phyloP scores from a whole-genome alignment of 2,329 filamentous ascomycete species.

The Fusarium haematococcum region DNA sequence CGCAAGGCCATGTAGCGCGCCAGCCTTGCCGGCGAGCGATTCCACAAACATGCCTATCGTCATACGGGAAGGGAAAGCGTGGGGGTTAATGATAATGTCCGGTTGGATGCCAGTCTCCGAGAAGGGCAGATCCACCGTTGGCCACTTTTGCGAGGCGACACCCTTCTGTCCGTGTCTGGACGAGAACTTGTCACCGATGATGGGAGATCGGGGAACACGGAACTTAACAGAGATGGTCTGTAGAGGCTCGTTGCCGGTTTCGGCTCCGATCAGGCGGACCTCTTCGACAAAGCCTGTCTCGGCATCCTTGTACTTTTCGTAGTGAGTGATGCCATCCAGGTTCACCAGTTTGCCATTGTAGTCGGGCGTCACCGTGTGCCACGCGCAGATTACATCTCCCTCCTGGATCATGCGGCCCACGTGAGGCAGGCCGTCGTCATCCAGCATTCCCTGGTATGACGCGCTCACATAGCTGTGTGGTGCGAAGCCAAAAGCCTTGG shows the following conservation, averaged over 20 bases:
- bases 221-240: slow-evolving; percentile 95
- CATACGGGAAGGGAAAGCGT: slow-evolving; percentile 99
- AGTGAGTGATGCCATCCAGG: slow-evolving; percentile 85
- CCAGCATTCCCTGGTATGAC: slow-evolving; percentile 77
- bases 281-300: slow-evolving; percentile 93
- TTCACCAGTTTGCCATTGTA: slow-evolving; percentile 84
- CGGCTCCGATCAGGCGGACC: slow-evolving; percentile 88
- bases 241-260: slow-evolving; percentile 83
- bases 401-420: slow-evolving; percentile 82
- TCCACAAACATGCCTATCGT: slow-evolving; percentile 99
- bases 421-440: slow-evolving; percentile 87
- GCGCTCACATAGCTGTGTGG: slow-evolving; percentile 79
- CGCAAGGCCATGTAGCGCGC: slow-evolving; percentile 92
- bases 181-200: slow-evolving; percentile 99
- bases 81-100: slow-evolving; percentile 98
- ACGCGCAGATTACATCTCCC: slow-evolving; percentile 88
- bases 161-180: slow-evolving; percentile 98
- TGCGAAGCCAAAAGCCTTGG: slow-evolving; percentile 91
- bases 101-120: slow-evolving; percentile 96
- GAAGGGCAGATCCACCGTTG: slow-evolving; percentile 93
- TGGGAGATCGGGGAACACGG: slow-evolving; percentile 86
- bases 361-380: slow-evolving; percentile 87
- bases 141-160: slow-evolving; percentile 97
- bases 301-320: slow-evolving; percentile 93
- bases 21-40: slow-evolving; percentile 94